phyloP scores from a whole-genome alignment of 2,329 filamentous ascomycete species.

The Neofusicoccum sp. region DNA sequence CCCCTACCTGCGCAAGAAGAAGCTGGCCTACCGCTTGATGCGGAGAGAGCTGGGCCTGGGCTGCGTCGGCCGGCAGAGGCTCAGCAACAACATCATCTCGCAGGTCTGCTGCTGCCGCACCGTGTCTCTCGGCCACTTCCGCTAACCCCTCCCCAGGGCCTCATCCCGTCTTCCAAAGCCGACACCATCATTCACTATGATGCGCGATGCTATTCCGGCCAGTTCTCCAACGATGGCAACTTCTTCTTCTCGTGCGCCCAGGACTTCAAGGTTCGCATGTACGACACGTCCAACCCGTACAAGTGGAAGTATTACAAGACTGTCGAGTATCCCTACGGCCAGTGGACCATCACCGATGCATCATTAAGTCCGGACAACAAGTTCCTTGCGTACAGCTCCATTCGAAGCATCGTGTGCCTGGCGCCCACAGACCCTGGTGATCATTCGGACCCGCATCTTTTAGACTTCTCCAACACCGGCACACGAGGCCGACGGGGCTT shows the following conservation, averaged over 20 bases:
- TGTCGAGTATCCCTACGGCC: slow-evolving; percentile 79
- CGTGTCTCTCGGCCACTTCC: no score
- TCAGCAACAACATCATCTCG: slow-evolving; percentile 67
- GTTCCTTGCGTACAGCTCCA: slow-evolving; percentile 89
- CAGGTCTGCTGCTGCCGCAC: slow-evolving; percentile 54
- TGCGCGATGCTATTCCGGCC: slow-evolving; percentile 86
- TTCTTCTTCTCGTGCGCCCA: slow-evolving; percentile 94
- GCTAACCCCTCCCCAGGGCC: slow-evolving; percentile 51
- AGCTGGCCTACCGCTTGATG: slow-evolving; percentile 70
- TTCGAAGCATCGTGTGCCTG: slow-evolving; percentile 80
- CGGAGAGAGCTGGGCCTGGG: slow-evolving; percentile 80
- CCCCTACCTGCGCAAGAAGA: slow-evolving; percentile 60
- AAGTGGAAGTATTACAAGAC: slow-evolving; percentile 97
- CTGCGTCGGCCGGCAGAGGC: slow-evolving; percentile 58
- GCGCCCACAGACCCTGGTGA: slow-evolving; percentile 86
- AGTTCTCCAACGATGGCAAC: slow-evolving; percentile 95
- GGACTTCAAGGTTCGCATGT: slow-evolving; percentile 94
- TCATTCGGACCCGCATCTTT: slow-evolving; percentile 72
- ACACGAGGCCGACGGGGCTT: slow-evolving; percentile 39
- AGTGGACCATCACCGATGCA: slow-evolving; percentile 96
- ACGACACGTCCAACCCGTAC: slow-evolving; percentile 94
- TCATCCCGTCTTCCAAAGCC: slow-evolving; percentile 76
- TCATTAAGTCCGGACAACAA: slow-evolving; percentile 88
- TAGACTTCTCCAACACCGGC: slow-evolving; percentile 68
- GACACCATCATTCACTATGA: slow-evolving; percentile 90